Base-by-base conservation (phyloP, 1,284 basidiomycete species). In the Irpex sp. region DNA sequence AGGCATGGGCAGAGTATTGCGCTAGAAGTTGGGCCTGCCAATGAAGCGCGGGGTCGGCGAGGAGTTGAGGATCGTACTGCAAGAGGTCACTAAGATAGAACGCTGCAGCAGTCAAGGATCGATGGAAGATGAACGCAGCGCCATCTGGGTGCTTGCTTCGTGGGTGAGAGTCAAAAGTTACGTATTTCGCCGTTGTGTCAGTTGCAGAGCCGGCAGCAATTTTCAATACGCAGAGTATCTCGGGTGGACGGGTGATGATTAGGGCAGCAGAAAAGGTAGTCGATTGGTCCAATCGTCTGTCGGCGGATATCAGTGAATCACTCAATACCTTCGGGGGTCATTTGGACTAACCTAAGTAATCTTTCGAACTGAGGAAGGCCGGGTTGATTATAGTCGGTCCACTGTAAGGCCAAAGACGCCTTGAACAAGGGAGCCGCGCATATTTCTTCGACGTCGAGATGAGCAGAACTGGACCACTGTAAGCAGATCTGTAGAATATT, bases 211-310 rank as follows among this genome's bases (percentile, higher is more conserved):
- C 53, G 6, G 19, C 33, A 11, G 84, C 61, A 55, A 88, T 76
- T 64, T 81, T 83, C 65, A 88, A 69, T 68, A 84, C 83, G 19
- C 80, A 77, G 31, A 90, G 72, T 61, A 88, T 87, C 70, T 89
- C 88, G 0, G 88, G 88, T 37, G 88, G 86, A 19, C 87, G 85
- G 0, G 88, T 89, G 62, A 90, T 84, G 61, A 89, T 77, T 31
- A 77, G 79, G 26, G 78, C 85, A 6, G 72, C 72, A n/a, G 75
- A 76, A 9, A 63, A 68, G 50, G 68, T 60, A 69, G 66, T 70
- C 80, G 68, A 51, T 73, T 68, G 61, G 78, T 84, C 65, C 5
- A 62, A 57, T 57, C 57, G 53, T 19, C 31, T 68, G 19, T 31
- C 50, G 62, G 11, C 7, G 11, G 26, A 53, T 9, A 36, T n/a